These are phyloP conservation scores for Danielia reshetovae DNA, from an alignment of 805 yeast genomes.

Conservation along the genomic window DNA sequence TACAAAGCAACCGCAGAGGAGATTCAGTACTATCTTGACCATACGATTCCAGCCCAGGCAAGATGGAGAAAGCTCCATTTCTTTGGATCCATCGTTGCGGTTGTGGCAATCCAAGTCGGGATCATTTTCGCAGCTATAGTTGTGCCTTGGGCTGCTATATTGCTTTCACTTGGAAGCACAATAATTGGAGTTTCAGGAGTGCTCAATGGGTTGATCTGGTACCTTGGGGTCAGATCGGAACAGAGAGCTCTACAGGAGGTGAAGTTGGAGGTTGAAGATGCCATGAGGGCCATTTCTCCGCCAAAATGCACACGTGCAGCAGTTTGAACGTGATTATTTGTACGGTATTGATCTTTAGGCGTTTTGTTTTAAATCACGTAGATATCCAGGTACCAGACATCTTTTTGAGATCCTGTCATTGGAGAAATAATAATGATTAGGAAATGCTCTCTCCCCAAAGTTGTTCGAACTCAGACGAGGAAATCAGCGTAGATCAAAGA, in stretches of 20 bases:
- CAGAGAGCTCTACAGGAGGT: conserved; percentile 74
- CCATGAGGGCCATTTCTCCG: conserved; percentile 7
- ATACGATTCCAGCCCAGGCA: conserved; percentile 55
- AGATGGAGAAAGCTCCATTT: conserved; percentile 67
- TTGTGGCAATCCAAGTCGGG: conserved; percentile 48
- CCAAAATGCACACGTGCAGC: no score
- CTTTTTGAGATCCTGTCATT: no score
- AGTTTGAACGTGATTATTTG: no score
- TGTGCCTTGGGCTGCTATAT: conserved; percentile 61
- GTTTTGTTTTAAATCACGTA: no score
- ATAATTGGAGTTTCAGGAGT: conserved; percentile 62
- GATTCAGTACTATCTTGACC: conserved; percentile 27
- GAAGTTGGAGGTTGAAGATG: conserved; percentile 54
- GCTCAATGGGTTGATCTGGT: conserved; percentile 73
- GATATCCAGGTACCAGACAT: neutral
- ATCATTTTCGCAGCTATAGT: conserved; percentile 58
- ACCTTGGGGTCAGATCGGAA: conserved; percentile 78
- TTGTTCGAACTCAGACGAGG: no score
- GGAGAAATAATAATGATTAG: no score
- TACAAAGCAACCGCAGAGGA: conserved; percentile 24
- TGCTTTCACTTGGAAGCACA: conserved; percentile 55
- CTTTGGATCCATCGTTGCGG: conserved; percentile 41
- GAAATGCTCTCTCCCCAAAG: no score
- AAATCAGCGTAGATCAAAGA: no score
- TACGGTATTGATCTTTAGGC: no score